These are phyloP conservation scores for Zygosaccharomyces gambellarensis DNA, from an alignment of 805 yeast genomes.

Conservation along the genomic window DNA sequence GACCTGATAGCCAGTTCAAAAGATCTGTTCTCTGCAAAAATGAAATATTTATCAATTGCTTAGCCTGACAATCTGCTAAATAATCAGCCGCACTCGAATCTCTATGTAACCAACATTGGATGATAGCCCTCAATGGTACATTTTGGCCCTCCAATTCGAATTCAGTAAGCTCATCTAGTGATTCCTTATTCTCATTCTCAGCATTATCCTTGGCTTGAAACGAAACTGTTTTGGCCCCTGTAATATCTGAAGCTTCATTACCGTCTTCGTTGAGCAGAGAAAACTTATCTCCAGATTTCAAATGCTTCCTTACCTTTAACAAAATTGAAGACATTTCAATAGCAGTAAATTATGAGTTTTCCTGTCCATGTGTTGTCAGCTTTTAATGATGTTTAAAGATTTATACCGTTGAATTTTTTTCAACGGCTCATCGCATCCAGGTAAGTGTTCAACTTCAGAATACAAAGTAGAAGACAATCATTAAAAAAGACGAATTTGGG, in stretches of 20 bases:
- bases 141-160: slow-evolving; percentile 48
- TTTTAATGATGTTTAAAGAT: neutral
- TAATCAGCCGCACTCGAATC: slow-evolving; percentile 79
- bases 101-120: slow-evolving; percentile 73
- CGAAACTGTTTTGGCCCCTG: slow-evolving; percentile 32
- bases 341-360: neutral
- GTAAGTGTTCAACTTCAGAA: neutral
- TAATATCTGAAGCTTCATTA: slow-evolving; percentile 35
- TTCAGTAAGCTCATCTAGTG: slow-evolving; percentile 47
- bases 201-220: slow-evolving; percentile 23
- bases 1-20: slow-evolving; percentile 74
- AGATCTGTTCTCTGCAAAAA: slow-evolving; percentile 84
- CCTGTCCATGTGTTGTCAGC: neutral
- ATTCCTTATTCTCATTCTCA: slow-evolving; percentile 17
- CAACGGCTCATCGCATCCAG: slow-evolving; percentile 2
- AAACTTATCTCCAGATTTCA: slow-evolving; percentile 18
- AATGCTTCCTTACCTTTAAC: slow-evolving; percentile 18
- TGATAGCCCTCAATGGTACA: slow-evolving; percentile 54
- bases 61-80: slow-evolving; percentile 62
- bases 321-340: slow-evolving; percentile 9
- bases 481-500: neutral
- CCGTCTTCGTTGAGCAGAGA: slow-evolving; percentile 19
- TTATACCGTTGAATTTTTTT: neutral
- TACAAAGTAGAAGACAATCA: neutral
- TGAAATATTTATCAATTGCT: slow-evolving; percentile 63